Base-by-base conservation (phyloP, 345 rosid genomes). In the Sisymbrium altissimum region DNA sequence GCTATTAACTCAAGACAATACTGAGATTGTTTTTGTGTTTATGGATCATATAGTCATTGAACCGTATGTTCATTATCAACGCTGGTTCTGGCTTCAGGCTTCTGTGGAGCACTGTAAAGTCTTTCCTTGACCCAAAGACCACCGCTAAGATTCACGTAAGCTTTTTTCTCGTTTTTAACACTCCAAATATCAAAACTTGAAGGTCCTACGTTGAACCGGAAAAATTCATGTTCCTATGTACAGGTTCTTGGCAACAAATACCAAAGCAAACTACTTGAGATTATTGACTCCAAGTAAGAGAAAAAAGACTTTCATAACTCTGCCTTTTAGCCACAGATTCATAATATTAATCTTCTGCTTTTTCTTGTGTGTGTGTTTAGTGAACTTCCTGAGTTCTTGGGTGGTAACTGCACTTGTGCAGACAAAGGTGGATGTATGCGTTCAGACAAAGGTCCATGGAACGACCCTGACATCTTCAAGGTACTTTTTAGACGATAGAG, bases 401-500 rank as follows among this genome's bases (percentile, higher is more conserved):
- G 98, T 9, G 98, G 98, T 61, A 81, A 82, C 64, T 94, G 98
- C 76, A 87, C 84, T 21, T 94, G 98, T 76, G 86, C 79, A 3
- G 91, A 88, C 44, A 86, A 86, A 79, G 98, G 98, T 7, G 97
- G 98, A 7, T 91, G 98, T 35, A 85, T 94, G 96, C 86, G 87
- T 38, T 89, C 97, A 9, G 98, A 94, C 71, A 94, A 91, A 83
- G 98, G 98, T 23, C 98, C 98, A 41, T 94, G 98, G 97, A 91
- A 91, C 60, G 87, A 88, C 70, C 83, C 86, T 7, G 95, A 88
- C 11, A 82, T 89, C 65, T 50, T 91, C 50, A 86, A 83, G 88
- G 98, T 91, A 72, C 43, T 17, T 58, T 23, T 9, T 40, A 43
- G 23, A 33, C 35, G 21, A 56, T 57, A 39, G 8, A 54, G 27